Conservation (phyloP, 164 flowering plant genomes). For the Aristolochia californica region DNA sequence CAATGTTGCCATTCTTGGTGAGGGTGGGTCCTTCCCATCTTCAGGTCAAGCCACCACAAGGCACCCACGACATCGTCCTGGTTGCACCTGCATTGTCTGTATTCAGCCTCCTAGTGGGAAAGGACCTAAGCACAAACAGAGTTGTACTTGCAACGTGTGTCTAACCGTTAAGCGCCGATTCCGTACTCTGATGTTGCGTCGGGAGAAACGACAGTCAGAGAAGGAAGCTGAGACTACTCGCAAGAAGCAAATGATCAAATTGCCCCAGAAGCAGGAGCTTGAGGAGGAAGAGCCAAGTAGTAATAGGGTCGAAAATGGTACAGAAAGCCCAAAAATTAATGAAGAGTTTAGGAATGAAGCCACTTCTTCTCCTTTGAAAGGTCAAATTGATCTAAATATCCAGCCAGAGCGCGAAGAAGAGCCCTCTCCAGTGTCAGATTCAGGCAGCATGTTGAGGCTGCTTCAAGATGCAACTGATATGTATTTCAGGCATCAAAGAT, state of each 20-base stretch:
- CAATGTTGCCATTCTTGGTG: conserved; percentile 54
- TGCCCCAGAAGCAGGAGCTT: conserved; percentile 15
- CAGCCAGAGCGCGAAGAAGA: conserved; percentile 81
- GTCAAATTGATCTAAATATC: conserved; percentile 68
- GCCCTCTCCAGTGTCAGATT: conserved; percentile 37
- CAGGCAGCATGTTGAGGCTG: conserved; percentile 25
- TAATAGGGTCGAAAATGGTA: conserved; percentile 17
- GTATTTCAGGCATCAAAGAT: conserved; percentile 20
- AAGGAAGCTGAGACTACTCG: conserved; percentile 42
- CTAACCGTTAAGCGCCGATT: conserved; percentile 65
- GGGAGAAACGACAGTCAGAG: conserved; percentile 55
- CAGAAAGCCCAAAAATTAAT: conserved; percentile 20
- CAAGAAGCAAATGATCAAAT: conserved; percentile 24
- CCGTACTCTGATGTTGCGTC: conserved; percentile 54
- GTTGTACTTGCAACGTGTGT: conserved; percentile 76
- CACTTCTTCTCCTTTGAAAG: conserved; percentile 48
- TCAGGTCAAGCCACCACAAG: conserved; percentile 55
- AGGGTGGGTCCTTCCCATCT: conserved; percentile 32
- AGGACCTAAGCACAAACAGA: conserved; percentile 67
- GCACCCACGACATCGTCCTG: conserved; percentile 87
- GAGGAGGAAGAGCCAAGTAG: conserved; percentile 21
- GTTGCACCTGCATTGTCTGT: conserved; percentile 93
- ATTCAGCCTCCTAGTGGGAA: conserved; percentile 94
- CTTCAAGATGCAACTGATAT: conserved; percentile 30
- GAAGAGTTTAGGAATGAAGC: conserved; percentile 24